A percentile compares a stretch with the other conserved stretches of the same genome.
These are phyloP conservation scores for Exophiala sp. DNA, from an alignment of 2,329 filamentous ascomycete species.

Conservation along the genomic window DNA sequence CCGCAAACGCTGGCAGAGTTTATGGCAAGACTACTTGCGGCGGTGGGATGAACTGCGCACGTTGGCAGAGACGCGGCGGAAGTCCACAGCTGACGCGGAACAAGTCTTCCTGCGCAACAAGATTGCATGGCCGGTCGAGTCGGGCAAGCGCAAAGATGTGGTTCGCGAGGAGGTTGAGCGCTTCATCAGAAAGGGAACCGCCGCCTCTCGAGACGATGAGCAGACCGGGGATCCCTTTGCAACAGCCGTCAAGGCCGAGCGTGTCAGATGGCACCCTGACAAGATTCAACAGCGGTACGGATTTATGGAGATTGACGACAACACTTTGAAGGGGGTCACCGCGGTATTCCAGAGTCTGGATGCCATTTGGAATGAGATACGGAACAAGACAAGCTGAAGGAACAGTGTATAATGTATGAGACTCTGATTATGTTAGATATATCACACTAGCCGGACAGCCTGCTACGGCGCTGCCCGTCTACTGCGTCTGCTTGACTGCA, in stretches of 20 bases:
- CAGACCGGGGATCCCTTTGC: slow-evolving; percentile 35
- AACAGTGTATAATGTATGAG: neutral
- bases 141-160: slow-evolving; percentile 53
- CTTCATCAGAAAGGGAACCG: slow-evolving; percentile 55
- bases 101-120: slow-evolving; percentile 36
- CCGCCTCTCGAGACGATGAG: slow-evolving; percentile 9
- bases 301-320: slow-evolving; percentile 65
- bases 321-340: slow-evolving; percentile 72
- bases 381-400: slow-evolving; percentile 2
- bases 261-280: slow-evolving; percentile 93
- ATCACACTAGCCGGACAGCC: no score
- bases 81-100: slow-evolving; percentile 13
- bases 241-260: slow-evolving; percentile 67
- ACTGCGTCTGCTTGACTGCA: no score
- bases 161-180: slow-evolving; percentile 55
- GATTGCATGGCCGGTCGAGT: slow-evolving; percentile 68
- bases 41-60: slow-evolving; percentile 55
- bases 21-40: slow-evolving; percentile 60
- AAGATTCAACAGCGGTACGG: slow-evolving; percentile 91
- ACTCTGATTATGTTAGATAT: no score
- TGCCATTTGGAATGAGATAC: slow-evolving; percentile 58
- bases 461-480: no score
- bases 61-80: slow-evolving; percentile 23
- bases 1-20: slow-evolving; percentile 50
- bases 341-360: slow-evolving; percentile 90